Evolutionary conservation across 2,329 filamentous ascomycete species (phyloP).

Genomic region (Fusarium newnesense): DNA sequence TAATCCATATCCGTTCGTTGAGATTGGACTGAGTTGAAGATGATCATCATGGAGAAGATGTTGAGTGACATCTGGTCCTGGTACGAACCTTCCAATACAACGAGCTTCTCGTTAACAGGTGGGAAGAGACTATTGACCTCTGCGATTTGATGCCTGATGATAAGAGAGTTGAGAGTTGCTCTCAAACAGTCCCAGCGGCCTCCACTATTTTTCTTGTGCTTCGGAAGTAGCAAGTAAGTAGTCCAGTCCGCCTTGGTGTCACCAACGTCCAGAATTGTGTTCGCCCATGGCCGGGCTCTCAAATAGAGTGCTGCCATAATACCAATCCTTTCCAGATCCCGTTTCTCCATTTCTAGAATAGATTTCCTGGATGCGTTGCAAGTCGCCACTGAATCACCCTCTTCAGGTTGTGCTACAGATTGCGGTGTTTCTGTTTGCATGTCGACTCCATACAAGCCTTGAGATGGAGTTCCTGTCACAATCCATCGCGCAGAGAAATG

Average conservation of each 20-base stretch:
- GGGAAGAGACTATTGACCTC: constrained; percentile 79
- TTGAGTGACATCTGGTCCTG: constrained; percentile 88
- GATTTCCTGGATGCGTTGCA: constrained; percentile 42
- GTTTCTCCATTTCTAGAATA: constrained; percentile 63
- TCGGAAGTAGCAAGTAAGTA: constrained; percentile 73
- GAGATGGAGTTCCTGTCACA: constrained; percentile 89
- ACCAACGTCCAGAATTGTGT: constrained; percentile 62
- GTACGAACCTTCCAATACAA: constrained; percentile 82
- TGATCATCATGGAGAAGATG: constrained; percentile 84
- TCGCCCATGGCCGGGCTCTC: constrained; percentile 81
- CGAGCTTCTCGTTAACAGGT: constrained; percentile 74
- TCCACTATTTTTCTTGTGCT: constrained; percentile 60
- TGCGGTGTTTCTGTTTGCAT: not conserved
- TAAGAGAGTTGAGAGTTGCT: constrained; percentile 78
- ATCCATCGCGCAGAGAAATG: constrained; percentile 83
- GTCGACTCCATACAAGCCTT: constrained; percentile 78
- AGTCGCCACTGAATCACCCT: not conserved
- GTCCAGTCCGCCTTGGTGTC: constrained; percentile 75
- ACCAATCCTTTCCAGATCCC: constrained; percentile 74
- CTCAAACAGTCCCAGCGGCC: constrained; percentile 72
- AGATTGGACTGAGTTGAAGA: constrained; percentile 88
- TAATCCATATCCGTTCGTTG: constrained; percentile 87
- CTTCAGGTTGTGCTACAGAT: not conserved
- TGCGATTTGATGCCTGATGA: constrained; percentile 80
- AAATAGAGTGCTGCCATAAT: constrained; percentile 77